These are phyloP conservation scores for Stenocarpella maydis DNA, from an alignment of 2,329 filamentous ascomycete species.

Conservation along the genomic window DNA sequence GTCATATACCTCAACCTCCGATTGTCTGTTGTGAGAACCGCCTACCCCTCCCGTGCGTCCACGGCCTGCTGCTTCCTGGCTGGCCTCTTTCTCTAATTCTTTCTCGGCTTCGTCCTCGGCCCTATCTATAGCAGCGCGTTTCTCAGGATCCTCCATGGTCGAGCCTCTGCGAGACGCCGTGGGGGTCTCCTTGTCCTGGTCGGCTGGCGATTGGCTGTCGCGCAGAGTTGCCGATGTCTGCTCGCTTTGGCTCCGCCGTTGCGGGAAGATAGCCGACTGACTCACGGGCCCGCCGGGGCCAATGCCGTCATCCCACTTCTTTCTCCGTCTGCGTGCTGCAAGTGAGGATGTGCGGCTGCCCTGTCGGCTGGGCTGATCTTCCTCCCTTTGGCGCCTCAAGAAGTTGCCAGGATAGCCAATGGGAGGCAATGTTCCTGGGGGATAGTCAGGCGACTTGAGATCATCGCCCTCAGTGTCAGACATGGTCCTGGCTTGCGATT, in stretches of 20 bases:
- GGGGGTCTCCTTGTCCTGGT: conserved; percentile 39
- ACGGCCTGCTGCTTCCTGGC: conserved; percentile 20
- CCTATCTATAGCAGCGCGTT: conserved; percentile 39
- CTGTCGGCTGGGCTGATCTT: conserved; percentile 64
- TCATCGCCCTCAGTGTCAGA: conserved; percentile 79
- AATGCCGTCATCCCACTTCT: conserved; percentile 74
- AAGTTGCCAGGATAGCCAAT: conserved; percentile 79
- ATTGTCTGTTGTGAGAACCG: background rate
- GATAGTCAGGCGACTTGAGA: conserved; percentile 65
- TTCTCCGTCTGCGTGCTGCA: conserved; percentile 69
- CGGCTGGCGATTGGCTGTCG: conserved; percentile 35
- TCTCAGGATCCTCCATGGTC: conserved; percentile 39
- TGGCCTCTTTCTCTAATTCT: conserved; percentile 43
- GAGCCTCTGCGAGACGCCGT: conserved; percentile 36
- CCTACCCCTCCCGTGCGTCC: background rate
- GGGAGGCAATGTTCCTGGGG: conserved; percentile 76
- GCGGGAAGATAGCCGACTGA: conserved; percentile 87
- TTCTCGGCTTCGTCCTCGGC: conserved; percentile 36
- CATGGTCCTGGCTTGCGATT: conserved; percentile 85
- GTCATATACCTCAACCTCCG: conserved; percentile 73
- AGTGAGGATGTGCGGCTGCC: conserved; percentile 68
- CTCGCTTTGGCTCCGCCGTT: conserved; percentile 48
- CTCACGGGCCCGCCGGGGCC: conserved; percentile 87
- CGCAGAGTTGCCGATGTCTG: conserved; percentile 35
- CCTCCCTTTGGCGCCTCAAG: conserved; percentile 82